Conservation (phyloP, 345 rosid genomes). For the Brassica cretica region DNA sequence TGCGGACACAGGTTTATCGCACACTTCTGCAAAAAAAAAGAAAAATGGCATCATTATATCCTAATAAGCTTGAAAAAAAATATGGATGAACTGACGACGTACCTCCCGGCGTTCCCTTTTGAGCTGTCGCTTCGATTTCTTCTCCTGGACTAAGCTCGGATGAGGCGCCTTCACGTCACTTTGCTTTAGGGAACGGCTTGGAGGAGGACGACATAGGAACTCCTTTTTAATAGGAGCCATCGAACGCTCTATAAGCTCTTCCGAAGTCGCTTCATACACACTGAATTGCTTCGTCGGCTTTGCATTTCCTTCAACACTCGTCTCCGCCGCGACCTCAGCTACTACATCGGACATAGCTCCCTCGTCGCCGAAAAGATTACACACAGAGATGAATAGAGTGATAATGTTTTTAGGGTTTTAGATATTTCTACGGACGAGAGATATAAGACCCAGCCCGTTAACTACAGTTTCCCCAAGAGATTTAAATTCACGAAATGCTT, state of each 20-base stretch:
- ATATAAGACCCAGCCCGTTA: neutral
- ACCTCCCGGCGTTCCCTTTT: conserved; percentile 81
- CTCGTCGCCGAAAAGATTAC: conserved; percentile 10
- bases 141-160: conserved; percentile 54
- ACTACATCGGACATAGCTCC: conserved; percentile 36
- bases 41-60: neutral
- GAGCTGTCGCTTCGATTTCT: conserved; percentile 92
- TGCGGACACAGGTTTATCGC: conserved; percentile 62
- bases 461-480: neutral
- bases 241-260: conserved; percentile 71
- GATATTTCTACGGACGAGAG: conserved; percentile 5
- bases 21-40: conserved; percentile 46
- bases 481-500: neutral
- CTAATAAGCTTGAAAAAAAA: neutral
- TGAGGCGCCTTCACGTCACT: conserved; percentile 41
- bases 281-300: conserved; percentile 38
- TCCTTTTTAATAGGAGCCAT: conserved; percentile 80
- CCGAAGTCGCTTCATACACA: conserved; percentile 45
- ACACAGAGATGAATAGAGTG: neutral
- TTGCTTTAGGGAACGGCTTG: conserved; percentile 44
- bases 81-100: neutral
- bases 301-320: conserved; percentile 12
- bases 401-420: conserved; percentile 27
- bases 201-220: conserved; percentile 76
- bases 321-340: conserved; percentile 17